Conservation (phyloP, 2,329 filamentous ascomycete genomes). For the Phaeosphaeria sp. region DNA sequence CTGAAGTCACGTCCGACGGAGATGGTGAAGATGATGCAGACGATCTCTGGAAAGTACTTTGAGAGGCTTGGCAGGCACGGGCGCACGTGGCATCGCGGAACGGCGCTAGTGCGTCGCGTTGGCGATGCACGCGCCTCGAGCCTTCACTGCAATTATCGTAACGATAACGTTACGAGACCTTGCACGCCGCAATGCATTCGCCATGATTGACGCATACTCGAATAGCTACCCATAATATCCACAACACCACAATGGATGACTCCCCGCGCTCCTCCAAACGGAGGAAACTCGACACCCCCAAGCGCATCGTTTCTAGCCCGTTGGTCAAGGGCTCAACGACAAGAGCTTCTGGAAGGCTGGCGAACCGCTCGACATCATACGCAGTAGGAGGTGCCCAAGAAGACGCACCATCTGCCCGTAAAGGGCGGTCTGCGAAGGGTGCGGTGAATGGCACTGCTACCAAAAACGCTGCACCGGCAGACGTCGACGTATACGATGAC, state of each 20-base stretch:
- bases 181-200: background rate
- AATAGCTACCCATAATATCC: background rate
- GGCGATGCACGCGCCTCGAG: slow-evolving; percentile 16
- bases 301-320: slow-evolving; percentile 29
- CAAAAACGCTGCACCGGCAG: slow-evolving; percentile 13
- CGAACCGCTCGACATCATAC: slow-evolving; percentile 21
- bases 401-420: slow-evolving; percentile 14
- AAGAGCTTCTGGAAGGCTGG: slow-evolving; percentile 29
- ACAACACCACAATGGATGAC: slow-evolving; percentile 34
- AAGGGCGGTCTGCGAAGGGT: slow-evolving; percentile 11
- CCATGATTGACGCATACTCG: slow-evolving; percentile 1
- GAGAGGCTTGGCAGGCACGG: slow-evolving; percentile 10
- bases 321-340: slow-evolving; percentile 24
- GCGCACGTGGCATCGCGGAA: slow-evolving; percentile 12
- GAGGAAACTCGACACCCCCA: slow-evolving; percentile 43
- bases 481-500: slow-evolving; percentile 52
- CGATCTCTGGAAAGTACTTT: slow-evolving; percentile 8
- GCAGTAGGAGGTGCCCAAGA: slow-evolving; percentile 19
- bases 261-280: slow-evolving; percentile 46
- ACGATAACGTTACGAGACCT: background rate
- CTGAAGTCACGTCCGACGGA: slow-evolving; percentile 1
- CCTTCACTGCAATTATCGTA: slow-evolving; percentile 2
- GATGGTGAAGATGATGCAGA: no score
- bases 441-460: slow-evolving; percentile 16
- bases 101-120: slow-evolving; percentile 27